Base-by-base conservation (phyloP, 2,329 filamentous ascomycete genomes). In the Phyllosticta citriasiana region DNA sequence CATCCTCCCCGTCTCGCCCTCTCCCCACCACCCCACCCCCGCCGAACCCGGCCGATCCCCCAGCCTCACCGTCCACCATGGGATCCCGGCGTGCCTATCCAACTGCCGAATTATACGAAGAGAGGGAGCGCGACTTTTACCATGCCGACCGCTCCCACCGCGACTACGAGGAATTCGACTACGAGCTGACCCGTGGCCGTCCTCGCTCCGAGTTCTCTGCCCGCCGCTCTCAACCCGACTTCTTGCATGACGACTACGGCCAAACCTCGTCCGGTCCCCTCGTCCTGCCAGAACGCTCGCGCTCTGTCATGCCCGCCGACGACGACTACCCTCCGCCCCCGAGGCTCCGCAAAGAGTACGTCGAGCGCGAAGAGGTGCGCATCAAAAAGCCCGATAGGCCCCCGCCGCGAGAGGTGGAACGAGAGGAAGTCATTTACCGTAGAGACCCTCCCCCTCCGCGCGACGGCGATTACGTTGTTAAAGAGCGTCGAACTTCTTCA, bases 161-260 rank as follows among this genome's bases (percentile, higher is more conserved):
- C 67, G 77, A 77, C 66, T 79, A 79, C 65, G 78, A 80, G 30
- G 79, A 81, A 57, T 71, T 80, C 53, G 79, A 82, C 62, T 63
- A 79, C 53, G 80, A 82, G 65, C 72, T 80, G 60, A 65, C 67
- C 59, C 69, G 69, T 51, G 40, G 59, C 16, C 33, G 33, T 40
- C 53, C 53, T 9, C 60, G 64, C 60, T 51, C 61, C 62, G 56
- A 58, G 25, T 58, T 51, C 59, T 58, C 66, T 67, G 55, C 65
- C 64, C 51, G 67, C 69, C 62, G 69, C 70, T 74, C 76, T 57
- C 71, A 73, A 60, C 79, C 78, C 57, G 78, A 80, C 66, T 80
- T 80, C 67, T 71, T 81, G 62, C 73, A 77, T 54, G 78, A 80
- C 62, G 78, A 79, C 67, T 79, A 80, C 67, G 78, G 76, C 64